phyloP scores from a whole-genome alignment of 2,329 filamentous ascomycete genomes.

The Pseudohalonectria lignicola region DNA sequence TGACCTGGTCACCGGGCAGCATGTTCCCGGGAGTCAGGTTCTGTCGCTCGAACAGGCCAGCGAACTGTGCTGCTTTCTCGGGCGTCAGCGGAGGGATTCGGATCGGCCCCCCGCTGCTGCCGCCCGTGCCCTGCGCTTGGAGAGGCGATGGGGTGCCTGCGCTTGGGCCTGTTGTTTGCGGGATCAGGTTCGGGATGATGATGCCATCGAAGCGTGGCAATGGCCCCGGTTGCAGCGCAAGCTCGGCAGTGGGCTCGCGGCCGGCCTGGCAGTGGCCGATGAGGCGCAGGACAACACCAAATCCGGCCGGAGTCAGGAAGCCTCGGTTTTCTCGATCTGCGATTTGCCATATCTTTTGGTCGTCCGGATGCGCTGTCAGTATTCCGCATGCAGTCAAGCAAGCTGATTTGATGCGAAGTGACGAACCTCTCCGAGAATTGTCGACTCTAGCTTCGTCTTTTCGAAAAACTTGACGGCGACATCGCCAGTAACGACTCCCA shows the following conservation, averaged over 20 bases:
- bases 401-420: too few relatives aligned
- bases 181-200: conserved; percentile 20
- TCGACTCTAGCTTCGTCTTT: conserved; percentile 79
- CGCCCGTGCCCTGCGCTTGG: conserved; percentile 48
- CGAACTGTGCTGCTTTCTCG: conserved; percentile 84
- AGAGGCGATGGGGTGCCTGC: conserved; percentile 18
- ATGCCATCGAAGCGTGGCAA: conserved; percentile 86
- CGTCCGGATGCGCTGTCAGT: not conserved
- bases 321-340: conserved; percentile 95
- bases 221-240: conserved; percentile 80
- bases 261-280: conserved; percentile 93
- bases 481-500: conserved; percentile 92
- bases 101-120: conserved; percentile 60
- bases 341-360: conserved; percentile 87
- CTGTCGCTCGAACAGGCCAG: conserved; percentile 82
- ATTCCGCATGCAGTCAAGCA: conserved; percentile 1
- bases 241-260: conserved; percentile 65
- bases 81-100: conserved; percentile 81
- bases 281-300: conserved; percentile 83
- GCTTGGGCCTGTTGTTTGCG: conserved; percentile 21
- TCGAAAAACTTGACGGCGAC: conserved; percentile 96
- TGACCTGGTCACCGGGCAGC: conserved; percentile 76
- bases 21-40: conserved; percentile 60
- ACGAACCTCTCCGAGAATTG: conserved; percentile 74
- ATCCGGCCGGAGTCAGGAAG: conserved; percentile 83